Percentiles rank a stretch among this genome's conserved stretches.
Conservation (phyloP, 2,329 filamentous ascomycete genomes). For the Verticillium alfalfae region DNA sequence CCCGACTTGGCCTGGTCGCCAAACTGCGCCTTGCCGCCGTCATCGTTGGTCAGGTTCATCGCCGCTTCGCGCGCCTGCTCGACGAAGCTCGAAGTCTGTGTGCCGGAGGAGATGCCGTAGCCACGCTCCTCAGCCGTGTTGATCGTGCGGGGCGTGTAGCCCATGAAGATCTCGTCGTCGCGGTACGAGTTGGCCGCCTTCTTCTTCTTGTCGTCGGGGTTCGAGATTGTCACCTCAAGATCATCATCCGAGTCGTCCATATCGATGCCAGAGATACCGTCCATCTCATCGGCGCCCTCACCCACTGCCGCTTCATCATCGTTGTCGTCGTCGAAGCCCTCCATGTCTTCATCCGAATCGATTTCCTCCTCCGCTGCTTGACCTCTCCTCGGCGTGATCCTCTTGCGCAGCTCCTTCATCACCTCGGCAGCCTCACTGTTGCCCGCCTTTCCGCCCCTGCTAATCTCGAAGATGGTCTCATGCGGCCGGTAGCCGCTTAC, state of each 20-base stretch:
- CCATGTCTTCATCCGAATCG: conserved; percentile 19
- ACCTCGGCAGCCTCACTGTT: conserved; percentile 65
- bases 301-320: conserved; percentile 26
- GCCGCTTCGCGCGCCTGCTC: conserved; percentile 79
- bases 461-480: conserved; percentile 96
- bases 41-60: conserved; percentile 92
- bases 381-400: conserved; percentile 53
- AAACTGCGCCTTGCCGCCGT: conserved; percentile 66
- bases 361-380: conserved; percentile 32
- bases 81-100: conserved; percentile 71
- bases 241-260: conserved; percentile 56
- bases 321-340: conserved; percentile 24
- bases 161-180: conserved; percentile 92
- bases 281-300: conserved; percentile 14
- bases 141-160: conserved; percentile 76
- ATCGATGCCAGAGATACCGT: conserved; percentile 15
- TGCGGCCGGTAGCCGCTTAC: conserved; percentile 84
- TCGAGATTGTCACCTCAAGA: conserved; percentile 66
- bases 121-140: conserved; percentile 85
- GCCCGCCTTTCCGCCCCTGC: conserved; percentile 60
- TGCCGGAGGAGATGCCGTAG: conserved; percentile 86
- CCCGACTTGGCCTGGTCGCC: conserved; percentile 64
- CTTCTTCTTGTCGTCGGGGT: conserved; percentile 46
- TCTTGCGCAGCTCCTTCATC: conserved; percentile 67
- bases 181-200: conserved; percentile 27